These are phyloP conservation scores for Wallacemonas sp. DNA, from an alignment of 208 protist genomes.

Conservation along the genomic window DNA sequence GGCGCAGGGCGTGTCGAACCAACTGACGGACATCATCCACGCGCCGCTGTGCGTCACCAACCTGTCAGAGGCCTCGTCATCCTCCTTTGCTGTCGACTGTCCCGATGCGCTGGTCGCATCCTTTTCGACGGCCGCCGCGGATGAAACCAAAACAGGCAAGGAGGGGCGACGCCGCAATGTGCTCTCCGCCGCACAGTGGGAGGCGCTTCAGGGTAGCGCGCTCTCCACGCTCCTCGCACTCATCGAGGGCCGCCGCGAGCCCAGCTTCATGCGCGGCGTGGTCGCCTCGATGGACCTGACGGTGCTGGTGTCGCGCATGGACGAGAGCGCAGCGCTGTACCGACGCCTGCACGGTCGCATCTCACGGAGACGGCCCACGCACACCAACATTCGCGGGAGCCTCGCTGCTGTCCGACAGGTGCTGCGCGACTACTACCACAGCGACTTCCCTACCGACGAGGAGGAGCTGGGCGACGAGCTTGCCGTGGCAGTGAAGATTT, in stretches of 20 bases:
- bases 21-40: constrained; percentile 28
- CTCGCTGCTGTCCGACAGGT: constrained; percentile 23
- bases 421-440: constrained; percentile 34
- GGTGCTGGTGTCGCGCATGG: constrained; percentile 40
- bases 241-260: constrained; percentile 57
- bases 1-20: constrained; percentile 39
- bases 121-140: too few relatives aligned
- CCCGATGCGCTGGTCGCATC: background rate
- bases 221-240: constrained; percentile 50
- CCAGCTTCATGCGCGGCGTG: constrained; percentile 26
- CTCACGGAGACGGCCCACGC: background rate
- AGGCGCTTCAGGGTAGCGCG: constrained; percentile 28
- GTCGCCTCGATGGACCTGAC: constrained; percentile 40
- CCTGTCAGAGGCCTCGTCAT: background rate
- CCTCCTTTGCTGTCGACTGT: background rate
- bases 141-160: background rate
- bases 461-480: constrained; percentile 61
- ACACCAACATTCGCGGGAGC: constrained; percentile 19
- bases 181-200: background rate
- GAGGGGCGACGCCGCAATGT: background rate
- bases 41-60: background rate
- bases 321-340: constrained; percentile 41
- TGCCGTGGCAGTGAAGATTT: constrained; percentile 46
- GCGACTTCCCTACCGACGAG: constrained; percentile 29
- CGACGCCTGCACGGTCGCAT: constrained; percentile 32